Evolutionary conservation across 1,284 basidiomycete genomes (phyloP).

Genomic region (Somion occarium): DNA sequence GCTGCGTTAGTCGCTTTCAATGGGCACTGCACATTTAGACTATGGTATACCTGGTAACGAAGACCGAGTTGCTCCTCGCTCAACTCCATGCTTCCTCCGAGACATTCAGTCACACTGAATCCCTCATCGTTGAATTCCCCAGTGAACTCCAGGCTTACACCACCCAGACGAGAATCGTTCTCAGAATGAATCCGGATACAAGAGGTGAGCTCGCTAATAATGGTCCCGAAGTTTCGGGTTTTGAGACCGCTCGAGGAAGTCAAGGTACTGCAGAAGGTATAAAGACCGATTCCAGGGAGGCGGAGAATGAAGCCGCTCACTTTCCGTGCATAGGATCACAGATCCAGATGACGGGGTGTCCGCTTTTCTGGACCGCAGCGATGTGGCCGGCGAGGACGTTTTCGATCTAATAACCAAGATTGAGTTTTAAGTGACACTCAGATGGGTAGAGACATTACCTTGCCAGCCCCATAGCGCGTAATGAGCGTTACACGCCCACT

Average conservation of each 20-base stretch:
- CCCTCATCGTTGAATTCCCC: conserved; percentile 93
- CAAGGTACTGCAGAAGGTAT: conserved; percentile 55
- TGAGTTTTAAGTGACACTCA: not conserved
- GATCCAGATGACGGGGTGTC: conserved; percentile 89
- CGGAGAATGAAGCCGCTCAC: conserved; percentile 38
- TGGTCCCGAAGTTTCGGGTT: conserved; percentile 88
- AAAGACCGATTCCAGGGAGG: conserved; percentile 5
- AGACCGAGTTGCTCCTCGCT: conserved; percentile 68
- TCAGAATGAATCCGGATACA: conserved; percentile 79
- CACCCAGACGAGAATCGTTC: conserved; percentile 75
- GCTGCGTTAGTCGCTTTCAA: not conserved
- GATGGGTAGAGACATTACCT: conserved; percentile 41
- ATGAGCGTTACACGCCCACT: conserved; percentile 87
- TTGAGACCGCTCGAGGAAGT: conserved; percentile 77
- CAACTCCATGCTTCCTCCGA: conserved; percentile 80
- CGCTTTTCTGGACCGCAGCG: conserved; percentile 72
- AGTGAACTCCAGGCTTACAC: conserved; percentile 96
- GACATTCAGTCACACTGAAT: conserved; percentile 85
- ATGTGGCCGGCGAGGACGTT: conserved; percentile 80
- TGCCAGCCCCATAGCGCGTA: conserved; percentile 87
- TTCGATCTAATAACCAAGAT: conserved; percentile 52
- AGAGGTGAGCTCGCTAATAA: conserved; percentile 83
- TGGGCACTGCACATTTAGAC: not conserved
- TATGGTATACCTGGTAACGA: conserved; percentile 58
- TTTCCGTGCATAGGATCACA: conserved; percentile 99